Evolutionary conservation across 345 rosid species (phyloP).

Genomic region (Trapa bicornis): DNA sequence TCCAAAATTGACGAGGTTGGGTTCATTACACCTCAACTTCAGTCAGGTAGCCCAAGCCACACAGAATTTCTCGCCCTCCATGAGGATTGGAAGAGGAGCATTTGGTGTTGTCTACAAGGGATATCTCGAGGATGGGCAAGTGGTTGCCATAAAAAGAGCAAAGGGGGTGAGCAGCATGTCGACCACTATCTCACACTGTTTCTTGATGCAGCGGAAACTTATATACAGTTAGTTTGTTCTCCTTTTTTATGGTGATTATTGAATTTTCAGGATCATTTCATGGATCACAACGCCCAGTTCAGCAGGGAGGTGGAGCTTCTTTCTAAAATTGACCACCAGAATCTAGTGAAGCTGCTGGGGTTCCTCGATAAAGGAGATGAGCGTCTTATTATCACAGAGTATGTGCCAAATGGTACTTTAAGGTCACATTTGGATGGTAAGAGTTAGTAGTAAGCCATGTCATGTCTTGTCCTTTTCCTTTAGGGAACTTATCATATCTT

Average conservation of each 20-base stretch:
- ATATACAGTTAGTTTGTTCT: neutral
- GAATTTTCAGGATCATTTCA: conserved; percentile 52
- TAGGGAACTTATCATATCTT: neutral
- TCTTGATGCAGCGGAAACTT: neutral
- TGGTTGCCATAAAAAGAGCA: conserved; percentile 91
- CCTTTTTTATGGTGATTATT: neutral
- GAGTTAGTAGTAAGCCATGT: conserved; percentile 8
- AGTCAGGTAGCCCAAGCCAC: conserved; percentile 56
- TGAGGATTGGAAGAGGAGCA: conserved; percentile 80
- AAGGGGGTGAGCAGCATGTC: conserved; percentile 45
- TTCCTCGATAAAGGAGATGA: conserved; percentile 72
- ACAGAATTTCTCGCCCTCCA: conserved; percentile 40
- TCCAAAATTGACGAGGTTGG: conserved; percentile 57
- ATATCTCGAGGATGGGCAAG: conserved; percentile 46
- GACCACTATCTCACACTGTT: neutral
- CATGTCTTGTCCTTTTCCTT: neutral
- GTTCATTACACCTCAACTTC: conserved; percentile 56
- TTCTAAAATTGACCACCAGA: conserved; percentile 79
- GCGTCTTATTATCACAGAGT: conserved; percentile 86
- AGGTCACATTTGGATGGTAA: conserved; percentile 96
- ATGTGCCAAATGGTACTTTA: conserved; percentile 81
- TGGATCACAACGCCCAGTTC: conserved; percentile 54
- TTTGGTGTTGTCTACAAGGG: conserved; percentile 85
- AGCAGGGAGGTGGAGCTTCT: conserved; percentile 91
- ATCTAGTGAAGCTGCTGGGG: conserved; percentile 81